phyloP scores from a whole-genome alignment of 176 grass and related monocot species.

The Areca catechu region DNA sequence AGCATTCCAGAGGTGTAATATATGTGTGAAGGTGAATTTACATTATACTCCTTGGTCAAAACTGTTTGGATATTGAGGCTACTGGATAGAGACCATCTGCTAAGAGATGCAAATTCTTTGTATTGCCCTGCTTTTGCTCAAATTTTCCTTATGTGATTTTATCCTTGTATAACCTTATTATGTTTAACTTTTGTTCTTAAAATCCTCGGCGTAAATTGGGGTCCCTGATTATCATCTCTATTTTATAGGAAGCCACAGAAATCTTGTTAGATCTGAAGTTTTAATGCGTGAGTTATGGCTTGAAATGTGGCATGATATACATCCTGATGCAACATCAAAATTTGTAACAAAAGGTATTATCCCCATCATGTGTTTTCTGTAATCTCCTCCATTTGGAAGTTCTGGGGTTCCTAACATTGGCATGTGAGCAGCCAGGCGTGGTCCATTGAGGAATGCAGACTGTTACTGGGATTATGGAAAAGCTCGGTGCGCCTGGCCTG shows the following conservation, averaged over 20 bases:
- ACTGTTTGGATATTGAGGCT: too few species aligned
- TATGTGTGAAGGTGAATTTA: too few species aligned
- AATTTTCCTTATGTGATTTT: too few species aligned
- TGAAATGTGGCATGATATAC: conserved; percentile 97
- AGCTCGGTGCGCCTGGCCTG: conserved; percentile 87
- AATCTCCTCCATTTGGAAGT: background rate
- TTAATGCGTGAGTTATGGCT: conserved; percentile 97
- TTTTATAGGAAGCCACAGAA: conserved; percentile 72
- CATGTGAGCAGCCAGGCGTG: conserved; percentile 49
- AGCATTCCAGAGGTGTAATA: too few species aligned
- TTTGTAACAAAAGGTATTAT: conserved; percentile 82
- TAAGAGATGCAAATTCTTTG: too few species aligned
- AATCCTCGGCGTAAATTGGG: too few species aligned
- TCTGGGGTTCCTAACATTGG: conserved; percentile 12
- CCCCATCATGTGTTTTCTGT: conserved; percentile 14
- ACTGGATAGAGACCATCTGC: too few species aligned
- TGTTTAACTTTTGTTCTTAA: too few species aligned
- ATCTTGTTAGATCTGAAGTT: conserved; percentile 79
- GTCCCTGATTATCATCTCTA: background rate
- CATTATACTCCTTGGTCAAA: too few species aligned
- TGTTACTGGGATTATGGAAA: conserved; percentile 94
- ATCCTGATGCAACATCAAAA: conserved; percentile 75
- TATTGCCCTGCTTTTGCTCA: too few species aligned
- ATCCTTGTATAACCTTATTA: too few species aligned
- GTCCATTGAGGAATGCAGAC: conserved; percentile 77